Evolutionary conservation across 163 green algal genomes (phyloP).

Genomic region (Chloromonas sp.): DNA sequence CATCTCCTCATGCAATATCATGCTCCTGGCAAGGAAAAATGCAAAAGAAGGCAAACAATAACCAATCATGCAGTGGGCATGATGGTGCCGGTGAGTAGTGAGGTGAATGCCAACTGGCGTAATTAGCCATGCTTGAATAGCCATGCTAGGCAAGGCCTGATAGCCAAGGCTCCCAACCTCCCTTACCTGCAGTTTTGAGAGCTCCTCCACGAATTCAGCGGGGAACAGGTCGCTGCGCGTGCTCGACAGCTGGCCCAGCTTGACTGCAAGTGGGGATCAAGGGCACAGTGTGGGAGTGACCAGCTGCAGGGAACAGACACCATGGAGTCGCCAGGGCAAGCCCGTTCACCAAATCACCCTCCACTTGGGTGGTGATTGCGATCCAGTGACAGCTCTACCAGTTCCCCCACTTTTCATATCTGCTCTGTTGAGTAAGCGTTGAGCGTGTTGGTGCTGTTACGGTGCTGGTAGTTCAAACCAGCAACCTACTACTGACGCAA

Average conservation of each 20-base stretch:
- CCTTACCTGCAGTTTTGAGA: conserved; percentile 62
- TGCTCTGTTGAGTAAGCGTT: neutral
- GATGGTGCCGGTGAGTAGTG: too few relatives aligned
- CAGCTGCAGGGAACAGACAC: neutral
- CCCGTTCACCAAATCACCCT: too few relatives aligned
- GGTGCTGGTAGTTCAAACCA: neutral
- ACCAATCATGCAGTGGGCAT: neutral
- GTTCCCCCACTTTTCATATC: too few relatives aligned
- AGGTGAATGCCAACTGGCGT: too few relatives aligned
- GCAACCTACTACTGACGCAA: too few relatives aligned
- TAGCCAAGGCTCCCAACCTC: too few relatives aligned
- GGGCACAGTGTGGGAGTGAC: too few relatives aligned
- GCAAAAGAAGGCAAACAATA: neutral
- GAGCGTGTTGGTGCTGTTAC: neutral
- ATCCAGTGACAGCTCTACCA: too few relatives aligned
- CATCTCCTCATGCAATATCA: neutral
- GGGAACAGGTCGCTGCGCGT: conserved; percentile 80
- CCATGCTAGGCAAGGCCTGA: too few relatives aligned
- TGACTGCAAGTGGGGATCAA: neutral
- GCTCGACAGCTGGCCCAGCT: conserved; percentile 67
- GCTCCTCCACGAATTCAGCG: conserved; percentile 71
- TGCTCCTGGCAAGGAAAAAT: neutral
- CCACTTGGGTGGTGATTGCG: too few relatives aligned
- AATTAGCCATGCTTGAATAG: too few relatives aligned
- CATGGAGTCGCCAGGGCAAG: too few relatives aligned